Conservation (phyloP, 352 stramenopile genomes). For the Labyrinthula sp. region DNA sequence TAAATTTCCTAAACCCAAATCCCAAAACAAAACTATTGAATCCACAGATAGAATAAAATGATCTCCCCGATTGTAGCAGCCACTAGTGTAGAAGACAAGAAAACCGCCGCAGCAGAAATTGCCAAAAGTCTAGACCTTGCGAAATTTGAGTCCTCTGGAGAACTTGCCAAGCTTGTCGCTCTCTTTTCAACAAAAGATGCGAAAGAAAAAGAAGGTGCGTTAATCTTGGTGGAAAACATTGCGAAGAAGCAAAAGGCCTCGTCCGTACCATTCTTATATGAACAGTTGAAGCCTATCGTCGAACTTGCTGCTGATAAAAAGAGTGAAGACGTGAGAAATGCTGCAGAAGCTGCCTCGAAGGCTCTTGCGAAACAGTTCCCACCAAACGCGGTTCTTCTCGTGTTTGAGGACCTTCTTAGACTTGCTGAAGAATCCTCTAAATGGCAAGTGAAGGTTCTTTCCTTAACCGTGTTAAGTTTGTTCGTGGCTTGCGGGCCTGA, state of each 20-base stretch:
- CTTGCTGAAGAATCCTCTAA: constrained; percentile 58
- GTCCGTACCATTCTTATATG: constrained; percentile 14
- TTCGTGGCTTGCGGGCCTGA: constrained; percentile 71
- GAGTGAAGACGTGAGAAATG: constrained; percentile 34
- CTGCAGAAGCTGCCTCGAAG: constrained; percentile 39
- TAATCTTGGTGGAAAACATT: no score
- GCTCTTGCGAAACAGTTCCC: constrained; percentile 41
- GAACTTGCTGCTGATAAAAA: constrained; percentile 27
- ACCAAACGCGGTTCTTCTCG: constrained; percentile 49
- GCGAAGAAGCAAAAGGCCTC: constrained; percentile 28
- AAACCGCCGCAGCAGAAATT: no score
- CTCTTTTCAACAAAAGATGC: no score
- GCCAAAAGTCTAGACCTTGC: no score
- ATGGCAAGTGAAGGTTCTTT: constrained; percentile 87
- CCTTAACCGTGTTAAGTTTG: constrained; percentile 71
- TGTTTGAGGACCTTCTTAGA: constrained; percentile 72
- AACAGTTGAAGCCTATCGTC: constrained; percentile 13
- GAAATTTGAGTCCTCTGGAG: no score
- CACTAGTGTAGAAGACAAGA: no score
- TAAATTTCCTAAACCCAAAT: no score
- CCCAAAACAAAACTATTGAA: no score
- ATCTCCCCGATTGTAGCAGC: no score
- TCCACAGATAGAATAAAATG: no score
- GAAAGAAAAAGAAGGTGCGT: no score
- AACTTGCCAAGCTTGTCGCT: no score